Base-by-base conservation (phyloP, 352 stramenopile genomes). In the Phytophthora hibernalis region DNA sequence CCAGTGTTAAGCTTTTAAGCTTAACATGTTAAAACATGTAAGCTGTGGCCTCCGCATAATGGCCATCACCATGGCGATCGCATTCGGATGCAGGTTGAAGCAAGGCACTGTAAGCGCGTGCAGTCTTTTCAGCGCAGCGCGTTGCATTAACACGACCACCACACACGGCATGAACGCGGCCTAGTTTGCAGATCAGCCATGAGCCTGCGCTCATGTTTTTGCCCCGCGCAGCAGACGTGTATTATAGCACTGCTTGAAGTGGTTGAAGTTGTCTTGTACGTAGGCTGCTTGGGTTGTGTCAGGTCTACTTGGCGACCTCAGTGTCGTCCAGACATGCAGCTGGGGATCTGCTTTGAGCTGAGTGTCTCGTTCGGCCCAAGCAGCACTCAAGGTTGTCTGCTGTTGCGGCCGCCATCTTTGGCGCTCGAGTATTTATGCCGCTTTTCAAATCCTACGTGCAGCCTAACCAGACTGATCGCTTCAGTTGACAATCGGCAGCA, bases 381-480 rank as follows among this genome's bases (percentile, higher is more conserved):
- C 56, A 71, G 42, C 33, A 5, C 40, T 55, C 56, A 56, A 64
- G 30, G 30, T 56, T 12, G 31, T 31, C 26, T 31, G 26, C 26
- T 31, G 26, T 64, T 65, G 37, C 24, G 13, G 40, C 20, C 49
- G 42, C 44, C 49, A 20, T 61, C 47, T 70, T 56, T 61, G 40
- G 21, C 42, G 49, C 54, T 21, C 21, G 62, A 65, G 62, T 70
- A 65, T 70, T 54, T 70, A 70, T 70, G 62, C 47, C 52, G 54
- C 62, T 28, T 43, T 60, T 70, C 62, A 65, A 64, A 70, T 70
- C 61, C 18, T 50, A 31, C 21, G 38, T 60, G 62, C 62, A 70
- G 20, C 33, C 21, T 66, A 61, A 43, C 50, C 60, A 61, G 50
- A 61, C 62, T 47, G 58, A 60, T 37, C 37, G 8, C 49, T 35